Percentiles rank a stretch among this genome's conserved stretches.
Conservation (phyloP, 768 basidiomycete genomes). For the Melanogaster broomeanus region DNA sequence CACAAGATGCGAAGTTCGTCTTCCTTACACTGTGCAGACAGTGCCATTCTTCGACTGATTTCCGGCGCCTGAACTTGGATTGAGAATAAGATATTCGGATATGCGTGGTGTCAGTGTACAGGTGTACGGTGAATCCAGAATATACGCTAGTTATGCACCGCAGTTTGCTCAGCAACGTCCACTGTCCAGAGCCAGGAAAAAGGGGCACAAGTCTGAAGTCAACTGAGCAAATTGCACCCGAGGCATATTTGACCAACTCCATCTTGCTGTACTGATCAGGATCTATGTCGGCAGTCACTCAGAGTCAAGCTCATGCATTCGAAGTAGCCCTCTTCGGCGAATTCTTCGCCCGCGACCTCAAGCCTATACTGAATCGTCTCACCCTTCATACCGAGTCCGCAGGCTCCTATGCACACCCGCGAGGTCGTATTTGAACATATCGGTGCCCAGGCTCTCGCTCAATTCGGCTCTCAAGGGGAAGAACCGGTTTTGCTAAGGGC, state of each 20-base stretch:
- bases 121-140: no score
- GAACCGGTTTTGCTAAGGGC: constrained; percentile 75
- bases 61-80: not conserved
- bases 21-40: constrained; percentile 15
- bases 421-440: constrained; percentile 84
- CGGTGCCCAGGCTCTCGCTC: constrained; percentile 63
- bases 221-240: not conserved
- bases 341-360: constrained; percentile 76
- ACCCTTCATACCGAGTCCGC: constrained; percentile 82
- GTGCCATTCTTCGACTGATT: constrained; percentile 9
- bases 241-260: not conserved
- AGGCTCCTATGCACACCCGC: constrained; percentile 66
- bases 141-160: no score
- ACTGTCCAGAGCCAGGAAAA: no score
- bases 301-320: constrained; percentile 54
- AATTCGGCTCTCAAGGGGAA: constrained; percentile 43
- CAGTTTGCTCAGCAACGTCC: no score
- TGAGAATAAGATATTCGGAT: no score
- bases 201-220: no score
- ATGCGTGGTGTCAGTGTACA: no score
- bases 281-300: constrained; percentile 22
- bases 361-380: constrained; percentile 76
- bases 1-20: constrained; percentile 41
- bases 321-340: constrained; percentile 84
- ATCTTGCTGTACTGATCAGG: not conserved